Percentiles rank a stretch among this genome's conserved stretches.
phyloP scores from a whole-genome alignment of 805 yeast species.

The Suhomyces sp. region DNA sequence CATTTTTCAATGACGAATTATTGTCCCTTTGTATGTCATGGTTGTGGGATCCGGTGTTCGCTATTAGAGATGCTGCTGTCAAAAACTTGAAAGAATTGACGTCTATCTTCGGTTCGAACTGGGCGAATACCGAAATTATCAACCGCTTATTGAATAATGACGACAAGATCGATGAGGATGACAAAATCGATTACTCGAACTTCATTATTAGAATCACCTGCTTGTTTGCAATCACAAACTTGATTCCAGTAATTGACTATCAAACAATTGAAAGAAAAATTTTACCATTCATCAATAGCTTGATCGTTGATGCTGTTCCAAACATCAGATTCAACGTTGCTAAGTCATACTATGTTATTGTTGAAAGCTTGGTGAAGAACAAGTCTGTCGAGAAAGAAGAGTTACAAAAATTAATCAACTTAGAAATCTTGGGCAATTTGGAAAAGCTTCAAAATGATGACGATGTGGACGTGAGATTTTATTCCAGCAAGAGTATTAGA shows the following conservation, averaged over 20 bases:
- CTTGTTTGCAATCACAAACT: slow-evolving; percentile 79
- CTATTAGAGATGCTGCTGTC: slow-evolving; percentile 96
- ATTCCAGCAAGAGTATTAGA: slow-evolving; percentile 63
- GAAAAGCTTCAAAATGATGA: slow-evolving; percentile 64
- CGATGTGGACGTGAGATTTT: slow-evolving; percentile 89
- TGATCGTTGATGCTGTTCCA: slow-evolving; percentile 82
- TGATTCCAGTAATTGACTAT: slow-evolving; percentile 67
- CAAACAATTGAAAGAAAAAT: slow-evolving; percentile 60
- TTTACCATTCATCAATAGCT: slow-evolving; percentile 73
- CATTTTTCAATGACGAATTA: slow-evolving; percentile 88
- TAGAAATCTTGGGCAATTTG: slow-evolving; percentile 62
- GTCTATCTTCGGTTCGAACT: slow-evolving; percentile 83
- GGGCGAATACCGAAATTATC: slow-evolving; percentile 88
- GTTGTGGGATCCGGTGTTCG: slow-evolving; percentile 97
- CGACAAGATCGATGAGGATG: slow-evolving; percentile 25
- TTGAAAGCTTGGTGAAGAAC: slow-evolving; percentile 45
- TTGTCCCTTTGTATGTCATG: slow-evolving; percentile 93
- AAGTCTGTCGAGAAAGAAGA: slow-evolving; percentile 20
- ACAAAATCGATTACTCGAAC: slow-evolving; percentile 56
- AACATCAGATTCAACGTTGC: slow-evolving; percentile 96
- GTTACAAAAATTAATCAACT: slow-evolving; percentile 26
- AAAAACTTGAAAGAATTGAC: slow-evolving; percentile 76
- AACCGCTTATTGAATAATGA: slow-evolving; percentile 58
- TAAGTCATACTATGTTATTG: slow-evolving; percentile 66
- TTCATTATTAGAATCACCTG: slow-evolving; percentile 92